Percentiles rank a stretch among this genome's conserved stretches.
Evolutionary conservation across 2,329 filamentous ascomycete species (phyloP).

Genomic region (Penicillium sp.): DNA sequence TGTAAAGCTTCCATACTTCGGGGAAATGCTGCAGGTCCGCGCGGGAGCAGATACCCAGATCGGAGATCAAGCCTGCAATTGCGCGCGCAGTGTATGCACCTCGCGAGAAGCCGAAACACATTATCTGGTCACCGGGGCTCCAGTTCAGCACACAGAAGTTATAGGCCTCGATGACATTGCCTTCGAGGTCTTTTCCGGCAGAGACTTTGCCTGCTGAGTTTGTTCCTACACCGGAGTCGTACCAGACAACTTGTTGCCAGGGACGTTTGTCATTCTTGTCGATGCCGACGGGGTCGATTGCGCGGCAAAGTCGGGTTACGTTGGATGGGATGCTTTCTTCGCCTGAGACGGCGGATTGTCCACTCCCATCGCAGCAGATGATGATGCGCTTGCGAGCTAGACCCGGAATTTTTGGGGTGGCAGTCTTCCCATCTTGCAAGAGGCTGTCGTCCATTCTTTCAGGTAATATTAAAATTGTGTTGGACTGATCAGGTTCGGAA

Average conservation of each 20-base stretch:
- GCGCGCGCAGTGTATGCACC: constrained; percentile 21
- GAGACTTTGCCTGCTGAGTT: constrained; percentile 30
- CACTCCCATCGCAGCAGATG: constrained; percentile 36
- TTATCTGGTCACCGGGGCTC: constrained; percentile 19
- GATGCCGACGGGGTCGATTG: constrained; percentile 25
- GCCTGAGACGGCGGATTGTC: constrained; percentile 33
- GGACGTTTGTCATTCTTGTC: constrained; percentile 21
- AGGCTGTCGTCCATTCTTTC: background rate
- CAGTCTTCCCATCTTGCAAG: background rate
- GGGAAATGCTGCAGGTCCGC: constrained; percentile 19
- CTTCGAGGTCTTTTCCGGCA: constrained; percentile 17
- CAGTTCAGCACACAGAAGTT: constrained; percentile 24
- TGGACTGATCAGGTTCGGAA: background rate
- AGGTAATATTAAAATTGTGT: background rate
- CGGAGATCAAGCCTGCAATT: constrained; percentile 22
- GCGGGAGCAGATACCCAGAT: constrained; percentile 21
- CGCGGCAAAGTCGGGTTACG: constrained; percentile 33
- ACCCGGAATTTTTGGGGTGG: background rate
- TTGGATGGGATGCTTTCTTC: constrained; percentile 32
- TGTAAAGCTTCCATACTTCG: constrained; percentile 21
- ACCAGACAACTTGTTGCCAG: constrained; percentile 34
- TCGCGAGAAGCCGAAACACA: constrained; percentile 24
- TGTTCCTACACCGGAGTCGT: constrained; percentile 33
- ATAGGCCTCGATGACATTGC: constrained; percentile 22
- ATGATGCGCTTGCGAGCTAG: constrained; percentile 29